Base-by-base conservation (phyloP, 257 asterid genomes). In the Ocimum tenuiflorum region DNA sequence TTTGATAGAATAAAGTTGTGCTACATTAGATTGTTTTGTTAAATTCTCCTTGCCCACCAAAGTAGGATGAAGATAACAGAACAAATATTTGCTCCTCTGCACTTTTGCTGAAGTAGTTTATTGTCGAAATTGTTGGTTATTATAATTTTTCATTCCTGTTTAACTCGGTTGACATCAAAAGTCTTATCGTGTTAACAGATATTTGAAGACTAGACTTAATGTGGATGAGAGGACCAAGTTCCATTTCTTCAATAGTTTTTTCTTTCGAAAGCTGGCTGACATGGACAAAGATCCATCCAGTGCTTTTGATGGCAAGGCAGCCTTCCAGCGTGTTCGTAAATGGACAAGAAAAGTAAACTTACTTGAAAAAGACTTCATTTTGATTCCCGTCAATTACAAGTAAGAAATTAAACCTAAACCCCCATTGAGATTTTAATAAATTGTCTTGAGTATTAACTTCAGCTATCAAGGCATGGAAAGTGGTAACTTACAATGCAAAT, bases 281-380 rank as follows among this genome's bases (percentile, higher is more conserved):
- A 74, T 92, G 89, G 97, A 87, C 72, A 92, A 85, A 79, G 91
- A 92, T 79, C 95, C 99, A 46, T 78, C 92, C 53, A 86, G 88
- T 74, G 86, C 91, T 68, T 82, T 84, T 75, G 97, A 89, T 64
- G 95, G 96, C 68, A 86, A 77, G 67, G 91, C 96, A 69, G 92
- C 96, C 71, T 91, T 91, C 77, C 83, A 77, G 66, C 98, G 96
- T 70, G 98, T 91, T 73, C 95, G 96, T 69, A 91, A 89, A 78
- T 92, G 99, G 99, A 92, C 99, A 46, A 89, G 96, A 79, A 92
- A 87, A 82, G 79, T 92, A 56, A 83, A 89, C 78, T 82, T 92
- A 60, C 87, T 87, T 63, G 91, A 88, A 18, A 92, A 92, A 86
- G 97, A 89, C 73, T 92, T 86, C 74, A 72, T 92, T 39, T 73